phyloP scores from a whole-genome alignment of 148 eudicot genomes.

The Dysphania ambrosioides region DNA sequence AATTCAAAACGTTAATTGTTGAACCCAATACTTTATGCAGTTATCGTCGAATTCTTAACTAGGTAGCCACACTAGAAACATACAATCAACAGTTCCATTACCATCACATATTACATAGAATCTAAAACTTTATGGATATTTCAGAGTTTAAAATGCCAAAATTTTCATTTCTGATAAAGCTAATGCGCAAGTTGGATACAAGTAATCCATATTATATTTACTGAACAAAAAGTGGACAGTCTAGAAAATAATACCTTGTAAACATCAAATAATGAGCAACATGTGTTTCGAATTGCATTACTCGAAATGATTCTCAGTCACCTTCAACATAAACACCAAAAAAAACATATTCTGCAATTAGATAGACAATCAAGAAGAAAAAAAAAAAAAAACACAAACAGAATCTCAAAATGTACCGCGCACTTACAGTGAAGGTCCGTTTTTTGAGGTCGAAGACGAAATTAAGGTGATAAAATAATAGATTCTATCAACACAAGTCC shows the following conservation, averaged over 20 bases:
- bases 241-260: conserved; percentile 10
- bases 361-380: neutral
- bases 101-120: conserved; percentile 9
- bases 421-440: neutral
- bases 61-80: neutral
- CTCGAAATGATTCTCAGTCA: neutral
- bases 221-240: neutral
- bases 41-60: neutral
- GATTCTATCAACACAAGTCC: neutral
- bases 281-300: neutral
- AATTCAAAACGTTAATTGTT: neutral
- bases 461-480: neutral
- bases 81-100: neutral
- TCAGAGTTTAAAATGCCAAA: neutral
- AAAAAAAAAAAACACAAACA: neutral
- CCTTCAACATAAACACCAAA: conserved; percentile 3
- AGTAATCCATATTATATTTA: conserved; percentile 1
- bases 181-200: neutral
- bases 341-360: neutral
- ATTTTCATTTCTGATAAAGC: conserved; percentile 16
- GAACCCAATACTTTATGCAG: neutral
- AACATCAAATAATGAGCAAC: neutral
- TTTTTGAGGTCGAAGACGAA: no score
- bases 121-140: conserved; percentile 1
- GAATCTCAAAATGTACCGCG: neutral